Percentiles rank a stretch among this genome's conserved stretches.
phyloP scores from a whole-genome alignment of 2,329 filamentous ascomycete species.

The Talaromyces verruculosus region DNA sequence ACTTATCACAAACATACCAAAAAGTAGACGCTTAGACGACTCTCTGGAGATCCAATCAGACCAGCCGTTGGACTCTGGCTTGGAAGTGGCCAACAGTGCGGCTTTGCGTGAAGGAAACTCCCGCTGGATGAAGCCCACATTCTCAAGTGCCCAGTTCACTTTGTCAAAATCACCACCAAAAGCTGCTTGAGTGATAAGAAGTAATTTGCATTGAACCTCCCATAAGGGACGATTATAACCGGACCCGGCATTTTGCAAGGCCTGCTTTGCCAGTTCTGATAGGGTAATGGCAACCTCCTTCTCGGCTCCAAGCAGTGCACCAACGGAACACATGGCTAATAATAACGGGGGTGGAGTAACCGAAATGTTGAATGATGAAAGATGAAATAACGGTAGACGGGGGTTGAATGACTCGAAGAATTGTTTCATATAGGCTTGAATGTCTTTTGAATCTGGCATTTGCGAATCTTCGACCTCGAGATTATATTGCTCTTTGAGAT shows the following conservation, averaged over 20 bases:
- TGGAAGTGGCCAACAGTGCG: not conserved
- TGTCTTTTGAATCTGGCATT: conserved; percentile 20
- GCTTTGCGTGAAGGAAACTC: conserved; percentile 21
- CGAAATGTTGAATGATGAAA: conserved; percentile 32
- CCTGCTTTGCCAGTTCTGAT: conserved; percentile 19
- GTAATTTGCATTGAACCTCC: conserved; percentile 33
- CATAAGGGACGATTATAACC: conserved; percentile 27
- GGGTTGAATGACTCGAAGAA: conserved; percentile 37
- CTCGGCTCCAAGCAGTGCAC: conserved; percentile 34
- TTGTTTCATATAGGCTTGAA: conserved; percentile 32
- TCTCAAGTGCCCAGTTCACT: conserved; percentile 27
- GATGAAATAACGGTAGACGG: conserved; percentile 37
- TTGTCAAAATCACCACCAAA: conserved; percentile 31
- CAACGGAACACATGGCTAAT: conserved; percentile 39
- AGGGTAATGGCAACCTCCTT: conserved; percentile 31
- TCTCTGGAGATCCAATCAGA: conserved; percentile 33
- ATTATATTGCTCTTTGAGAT: conserved; percentile 16
- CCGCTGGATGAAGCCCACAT: conserved; percentile 23
- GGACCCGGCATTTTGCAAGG: conserved; percentile 10
- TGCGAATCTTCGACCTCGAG: not conserved
- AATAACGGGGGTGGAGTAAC: conserved; percentile 32
- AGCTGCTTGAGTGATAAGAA: conserved; percentile 32
- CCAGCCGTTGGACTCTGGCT: conserved; percentile 26
- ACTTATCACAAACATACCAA: conserved; percentile 35
- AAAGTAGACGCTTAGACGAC: conserved; percentile 33